Base-by-base conservation (phyloP, 2,329 filamentous ascomycete species). In the Ophiostoma novo-ulmi region DNA sequence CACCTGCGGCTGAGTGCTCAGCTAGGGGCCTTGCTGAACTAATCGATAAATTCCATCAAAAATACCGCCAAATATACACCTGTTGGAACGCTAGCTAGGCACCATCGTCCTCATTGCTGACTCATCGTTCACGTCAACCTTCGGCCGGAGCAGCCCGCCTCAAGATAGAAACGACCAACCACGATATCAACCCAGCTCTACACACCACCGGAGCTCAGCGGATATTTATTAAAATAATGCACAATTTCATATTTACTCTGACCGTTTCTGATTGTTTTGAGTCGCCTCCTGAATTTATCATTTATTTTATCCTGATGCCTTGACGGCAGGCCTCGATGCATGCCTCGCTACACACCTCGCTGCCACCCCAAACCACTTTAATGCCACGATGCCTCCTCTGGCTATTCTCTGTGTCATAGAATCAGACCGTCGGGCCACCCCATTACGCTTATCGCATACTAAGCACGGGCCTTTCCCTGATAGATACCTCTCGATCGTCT, bases 91-190 rank as follows among this genome's bases (percentile, higher is more conserved):
- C 17, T 48, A 8, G 17, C 17, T 20, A 44, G 41, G 44, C 5
- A 48, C 17, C 14, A 20, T 20, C 17, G n/a, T 8, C 8, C 20
- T 55, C 17, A 5, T 26, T 26, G 63, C 63, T 65, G 63, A 65
- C 63, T 65, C 36, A 39, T 39, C 35, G 4, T 3, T 2, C 14
- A 20, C 31, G 20, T 41, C 35, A 65, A 39, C 7, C 20, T 26
- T 70, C 71, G 71, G 71, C 71, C 71, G 71, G 71, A 72, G 71
- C 69, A 72, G 71, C 67, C 71, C 71, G 71, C 63, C 67, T 44
- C 44, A 31, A 44, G 55, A 70, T 68, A 66, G 39, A 68, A 39
- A 64, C 64, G 58, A 66, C 52, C 41, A 26, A 44, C 44, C 38
- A 36, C 38, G 22, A 31, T 26, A 5, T 55, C 39, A 14, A 61